These are phyloP conservation scores for Thymus quinquecostatus DNA, from an alignment of 257 asterid species.

Conservation along the genomic window DNA sequence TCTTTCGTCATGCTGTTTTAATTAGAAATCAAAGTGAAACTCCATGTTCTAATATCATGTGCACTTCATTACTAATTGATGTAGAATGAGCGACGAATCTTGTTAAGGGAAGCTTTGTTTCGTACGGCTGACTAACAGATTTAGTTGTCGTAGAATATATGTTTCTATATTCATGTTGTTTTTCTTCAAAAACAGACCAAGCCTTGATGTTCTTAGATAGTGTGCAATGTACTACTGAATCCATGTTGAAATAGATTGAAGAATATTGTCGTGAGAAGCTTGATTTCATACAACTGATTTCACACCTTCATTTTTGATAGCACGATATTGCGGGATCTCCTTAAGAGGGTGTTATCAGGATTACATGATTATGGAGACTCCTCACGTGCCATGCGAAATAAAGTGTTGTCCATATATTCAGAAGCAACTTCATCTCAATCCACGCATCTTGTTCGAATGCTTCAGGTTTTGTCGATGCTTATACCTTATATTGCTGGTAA, in stretches of 20 bases:
- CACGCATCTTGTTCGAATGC: constrained; percentile 75
- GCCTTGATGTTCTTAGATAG: constrained; percentile 2
- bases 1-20: neutral
- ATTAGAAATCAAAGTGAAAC: neutral
- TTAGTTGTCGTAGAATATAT: constrained; percentile 5
- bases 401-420: constrained; percentile 60
- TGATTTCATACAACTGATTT: constrained; percentile 28
- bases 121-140: constrained; percentile 13
- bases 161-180: neutral
- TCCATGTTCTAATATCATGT: neutral
- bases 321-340: constrained; percentile 76
- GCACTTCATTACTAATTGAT: constrained; percentile 7
- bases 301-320: constrained; percentile 45
- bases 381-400: constrained; percentile 57
- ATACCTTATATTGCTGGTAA: constrained; percentile 34
- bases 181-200: neutral
- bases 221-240: constrained; percentile 7
- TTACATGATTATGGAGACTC: constrained; percentile 65
- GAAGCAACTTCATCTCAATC: constrained; percentile 85
- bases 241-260: constrained; percentile 1
- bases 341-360: constrained; percentile 58
- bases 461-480: constrained; percentile 75
- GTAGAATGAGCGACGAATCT: constrained; percentile 17
- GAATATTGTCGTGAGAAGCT: constrained; percentile 27
- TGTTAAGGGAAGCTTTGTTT: constrained; percentile 26